Percentiles rank a stretch among this genome's conserved stretches.
phyloP scores from a whole-genome alignment of 192 early-diverging fungal species.

The Umbelopsis vinacea region DNA sequence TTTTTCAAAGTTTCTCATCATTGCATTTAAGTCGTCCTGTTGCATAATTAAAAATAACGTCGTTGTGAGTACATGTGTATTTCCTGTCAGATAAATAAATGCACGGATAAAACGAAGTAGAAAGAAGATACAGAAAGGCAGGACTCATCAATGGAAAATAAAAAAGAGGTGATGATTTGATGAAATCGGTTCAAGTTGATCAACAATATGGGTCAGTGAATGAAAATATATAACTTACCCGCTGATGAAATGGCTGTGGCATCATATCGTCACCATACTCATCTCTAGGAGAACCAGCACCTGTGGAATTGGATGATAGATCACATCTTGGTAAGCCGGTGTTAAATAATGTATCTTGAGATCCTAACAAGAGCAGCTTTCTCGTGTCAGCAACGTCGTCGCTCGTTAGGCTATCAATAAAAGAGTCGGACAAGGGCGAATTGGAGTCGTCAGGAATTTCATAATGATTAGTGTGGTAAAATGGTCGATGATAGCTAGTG shows the following conservation, averaged over 20 bases:
- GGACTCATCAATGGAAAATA: not conserved
- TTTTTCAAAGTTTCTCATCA: conserved; percentile 20
- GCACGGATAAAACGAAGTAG: not conserved
- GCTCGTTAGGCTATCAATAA: conserved; percentile 18
- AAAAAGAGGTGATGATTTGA: not conserved
- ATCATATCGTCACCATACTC: conserved; percentile 18
- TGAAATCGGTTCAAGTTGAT: not conserved
- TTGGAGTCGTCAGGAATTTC: conserved; percentile 9
- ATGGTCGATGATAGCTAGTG: conserved; percentile 10
- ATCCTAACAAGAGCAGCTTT: conserved; percentile 5
- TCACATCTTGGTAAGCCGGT: conserved; percentile 7
- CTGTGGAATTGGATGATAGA: conserved; percentile 12
- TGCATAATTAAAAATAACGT: not conserved
- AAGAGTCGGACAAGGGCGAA: conserved; percentile 17
- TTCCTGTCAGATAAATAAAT: not conserved
- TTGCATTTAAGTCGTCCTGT: conserved; percentile 2
- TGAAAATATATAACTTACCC: not conserved
- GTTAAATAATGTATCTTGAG: conserved; percentile 1
- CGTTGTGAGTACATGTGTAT: not conserved
- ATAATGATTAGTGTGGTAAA: conserved; percentile 5
- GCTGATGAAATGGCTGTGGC: conserved; percentile 18
- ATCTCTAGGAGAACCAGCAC: conserved; percentile 17
- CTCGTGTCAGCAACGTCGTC: conserved; percentile 9
- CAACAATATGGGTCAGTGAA: not conserved
- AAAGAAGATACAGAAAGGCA: no score